Evolutionary conservation across 306 rosid genomes (phyloP), one percentile per base, ranked within the genome.

Genomic region (Benincasa hispida): DNA sequence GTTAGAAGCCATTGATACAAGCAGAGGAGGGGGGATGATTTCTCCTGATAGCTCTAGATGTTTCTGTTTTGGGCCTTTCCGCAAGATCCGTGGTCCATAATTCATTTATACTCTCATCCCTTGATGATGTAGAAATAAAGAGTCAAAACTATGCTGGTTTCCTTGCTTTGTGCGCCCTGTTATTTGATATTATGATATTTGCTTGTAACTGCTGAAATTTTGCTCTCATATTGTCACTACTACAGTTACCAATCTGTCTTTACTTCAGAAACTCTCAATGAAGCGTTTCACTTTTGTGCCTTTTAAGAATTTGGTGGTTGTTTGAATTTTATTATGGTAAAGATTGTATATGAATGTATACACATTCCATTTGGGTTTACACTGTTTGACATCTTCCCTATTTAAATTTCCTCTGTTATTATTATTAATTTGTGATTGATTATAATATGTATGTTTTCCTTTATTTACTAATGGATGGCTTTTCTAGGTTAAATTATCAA

Each of bases 1-100:
- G 91, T 62, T 89, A 74, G 94, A 89, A 80, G 90, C 84, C 22
- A 84, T 89, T 57, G 91, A 89, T 79, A 89, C 94, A 14, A 87
- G 85, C 62, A 89, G 65, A 84, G 94, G 94, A 65, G 91, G 94
- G 2, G 94, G 94, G 77, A 89, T 89, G 94, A 82, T 89, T 50
- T 4, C 7, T 74, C 86, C 91, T 5, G 90, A 86, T 8, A 87
- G 80, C 57, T 18, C 81, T 0, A 53, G 57, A 6, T 89, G 94
- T 66, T 87, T 89, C 81, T 89, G 91, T 72, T 80, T 89, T 2
- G 2, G 55, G 55, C 55, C 55, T 50, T 50, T 50, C 15, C 18
- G 82, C 51, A 78, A 82, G 3, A 27, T 79, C 54, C 94, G 94
- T 1, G 94, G 94, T 10, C 94, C 90, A 17, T 89, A 63, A 84